Percentiles rank a stretch among this genome's conserved stretches.
Conservation (phyloP, 495 filamentous ascomycete species). For the Penicillium paxilli region DNA sequence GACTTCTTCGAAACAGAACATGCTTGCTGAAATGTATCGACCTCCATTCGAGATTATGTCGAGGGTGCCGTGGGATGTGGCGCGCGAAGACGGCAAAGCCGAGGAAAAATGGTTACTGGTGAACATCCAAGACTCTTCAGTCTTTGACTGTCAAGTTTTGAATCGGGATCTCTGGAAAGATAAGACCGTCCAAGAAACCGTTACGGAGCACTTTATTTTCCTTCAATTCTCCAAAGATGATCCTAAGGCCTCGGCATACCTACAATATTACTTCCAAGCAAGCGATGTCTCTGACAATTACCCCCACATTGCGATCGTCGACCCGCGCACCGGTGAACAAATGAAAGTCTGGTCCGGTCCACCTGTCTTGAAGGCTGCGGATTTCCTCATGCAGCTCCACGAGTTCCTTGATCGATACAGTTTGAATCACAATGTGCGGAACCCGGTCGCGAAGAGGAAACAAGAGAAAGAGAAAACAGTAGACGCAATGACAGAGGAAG, state of each 20-base stretch:
- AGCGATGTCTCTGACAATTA: conserved; percentile 76
- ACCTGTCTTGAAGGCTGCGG: conserved; percentile 70
- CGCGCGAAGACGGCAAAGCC: conserved; percentile 80
- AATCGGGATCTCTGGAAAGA: conserved; percentile 98
- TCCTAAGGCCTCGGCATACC: conserved; percentile 69
- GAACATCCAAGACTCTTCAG: conserved; percentile 87
- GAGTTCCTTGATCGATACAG: conserved; percentile 97
- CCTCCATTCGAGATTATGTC: conserved; percentile 89
- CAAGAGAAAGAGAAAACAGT: conserved; percentile 71
- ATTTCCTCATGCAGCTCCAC: conserved; percentile 87
- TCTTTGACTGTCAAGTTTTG: conserved; percentile 89
- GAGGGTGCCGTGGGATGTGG: conserved; percentile 71
- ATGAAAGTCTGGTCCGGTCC: conserved; percentile 92
- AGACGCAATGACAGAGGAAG: conserved; percentile 90
- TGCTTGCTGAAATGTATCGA: conserved; percentile 86
- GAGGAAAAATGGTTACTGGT: conserved; percentile 90
- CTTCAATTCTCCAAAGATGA: conserved; percentile 88
- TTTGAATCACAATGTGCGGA: conserved; percentile 80
- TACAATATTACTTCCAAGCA: conserved; percentile 84
- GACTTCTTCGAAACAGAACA: conserved; percentile 63
- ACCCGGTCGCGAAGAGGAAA: conserved; percentile 84
- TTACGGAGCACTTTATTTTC: conserved; percentile 93
- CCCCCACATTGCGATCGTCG: conserved; percentile 93
- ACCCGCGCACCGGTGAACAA: conserved; percentile 94
- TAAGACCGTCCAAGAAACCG: conserved; percentile 67